phyloP scores from a whole-genome alignment of 148 eudicot genomes.

The Chenopodium berlandieri region DNA sequence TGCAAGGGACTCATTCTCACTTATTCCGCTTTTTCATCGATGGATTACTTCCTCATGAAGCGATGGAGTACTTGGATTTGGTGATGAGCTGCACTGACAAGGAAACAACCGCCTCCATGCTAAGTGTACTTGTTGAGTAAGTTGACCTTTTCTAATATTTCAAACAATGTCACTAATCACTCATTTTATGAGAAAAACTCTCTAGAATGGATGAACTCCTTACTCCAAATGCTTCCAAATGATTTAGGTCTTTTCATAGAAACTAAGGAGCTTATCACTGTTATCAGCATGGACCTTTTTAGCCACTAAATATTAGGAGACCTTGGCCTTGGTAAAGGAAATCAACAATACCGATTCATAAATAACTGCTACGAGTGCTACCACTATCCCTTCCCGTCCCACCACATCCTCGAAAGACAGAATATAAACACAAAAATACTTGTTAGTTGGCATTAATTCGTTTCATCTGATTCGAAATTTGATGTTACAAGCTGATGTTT shows the following conservation, averaged over 20 bases:
- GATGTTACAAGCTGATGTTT: too few species aligned
- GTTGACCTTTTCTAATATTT: conserved; percentile 8
- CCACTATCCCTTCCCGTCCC: too few species aligned
- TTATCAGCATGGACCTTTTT: neutral
- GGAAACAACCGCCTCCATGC: conserved; percentile 45
- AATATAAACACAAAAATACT: too few species aligned
- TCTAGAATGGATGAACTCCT: neutral
- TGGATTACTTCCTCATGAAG: conserved; percentile 78
- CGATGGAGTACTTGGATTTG: conserved; percentile 67
- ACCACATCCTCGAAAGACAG: too few species aligned
- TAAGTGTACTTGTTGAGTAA: conserved; percentile 59
- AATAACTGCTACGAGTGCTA: too few species aligned
- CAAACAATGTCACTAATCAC: neutral
- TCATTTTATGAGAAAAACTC: neutral
- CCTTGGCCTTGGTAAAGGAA: neutral
- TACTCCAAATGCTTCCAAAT: neutral
- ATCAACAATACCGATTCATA: neutral
- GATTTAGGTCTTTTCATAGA: neutral
- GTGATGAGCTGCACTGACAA: conserved; percentile 45
- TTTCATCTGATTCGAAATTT: neutral
- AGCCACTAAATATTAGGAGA: neutral
- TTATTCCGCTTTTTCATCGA: conserved; percentile 70
- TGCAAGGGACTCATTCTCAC: conserved; percentile 82
- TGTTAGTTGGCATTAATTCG: neutral
- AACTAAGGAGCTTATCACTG: neutral